These are phyloP conservation scores for Trichoderma atroviride DNA, from an alignment of 2,329 filamentous ascomycete genomes.

Conservation along the genomic window DNA sequence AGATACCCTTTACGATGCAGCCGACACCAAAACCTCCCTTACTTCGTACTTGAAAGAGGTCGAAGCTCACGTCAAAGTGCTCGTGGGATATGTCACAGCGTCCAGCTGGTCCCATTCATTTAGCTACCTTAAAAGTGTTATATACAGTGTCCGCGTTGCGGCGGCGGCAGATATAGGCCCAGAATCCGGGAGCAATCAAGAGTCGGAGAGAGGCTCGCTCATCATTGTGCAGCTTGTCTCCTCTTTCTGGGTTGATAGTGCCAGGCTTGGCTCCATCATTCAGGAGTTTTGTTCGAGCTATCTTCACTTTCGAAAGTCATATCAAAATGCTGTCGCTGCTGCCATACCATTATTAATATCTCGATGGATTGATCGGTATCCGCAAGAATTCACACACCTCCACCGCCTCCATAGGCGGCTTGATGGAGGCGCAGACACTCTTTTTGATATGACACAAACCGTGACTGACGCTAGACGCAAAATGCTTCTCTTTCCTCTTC, in stretches of 20 bases:
- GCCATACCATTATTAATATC: slow-evolving; percentile 65
- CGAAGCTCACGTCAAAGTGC: slow-evolving; percentile 56
- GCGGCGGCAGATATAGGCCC: slow-evolving; percentile 44
- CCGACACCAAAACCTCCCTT: slow-evolving; percentile 33
- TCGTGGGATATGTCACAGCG: slow-evolving; percentile 66
- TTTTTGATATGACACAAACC: slow-evolving; percentile 70
- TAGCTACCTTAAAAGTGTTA: slow-evolving; percentile 57
- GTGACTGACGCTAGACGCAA: slow-evolving; percentile 61
- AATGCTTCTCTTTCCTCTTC: slow-evolving; percentile 62
- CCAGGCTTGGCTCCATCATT: slow-evolving; percentile 63
- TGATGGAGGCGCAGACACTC: slow-evolving; percentile 66
- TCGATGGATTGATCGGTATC: slow-evolving; percentile 67
- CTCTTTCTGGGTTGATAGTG: slow-evolving; percentile 65
- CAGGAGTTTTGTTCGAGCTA: slow-evolving; percentile 70
- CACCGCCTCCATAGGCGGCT: slow-evolving; percentile 63
- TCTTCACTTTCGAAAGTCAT: slow-evolving; percentile 64
- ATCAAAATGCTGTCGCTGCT: slow-evolving; percentile 65
- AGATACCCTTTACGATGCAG: slow-evolving; percentile 28
- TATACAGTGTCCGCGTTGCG: slow-evolving; percentile 54
- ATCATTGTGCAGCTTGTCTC: slow-evolving; percentile 61
- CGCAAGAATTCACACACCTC: slow-evolving; percentile 65
- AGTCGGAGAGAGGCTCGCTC: slow-evolving; percentile 57
- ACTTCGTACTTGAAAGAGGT: slow-evolving; percentile 49
- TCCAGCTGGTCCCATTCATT: slow-evolving; percentile 65
- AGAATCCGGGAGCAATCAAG: slow-evolving; percentile 43